Conservation (phyloP, 768 basidiomycete species). For the Trametes maxima region DNA sequence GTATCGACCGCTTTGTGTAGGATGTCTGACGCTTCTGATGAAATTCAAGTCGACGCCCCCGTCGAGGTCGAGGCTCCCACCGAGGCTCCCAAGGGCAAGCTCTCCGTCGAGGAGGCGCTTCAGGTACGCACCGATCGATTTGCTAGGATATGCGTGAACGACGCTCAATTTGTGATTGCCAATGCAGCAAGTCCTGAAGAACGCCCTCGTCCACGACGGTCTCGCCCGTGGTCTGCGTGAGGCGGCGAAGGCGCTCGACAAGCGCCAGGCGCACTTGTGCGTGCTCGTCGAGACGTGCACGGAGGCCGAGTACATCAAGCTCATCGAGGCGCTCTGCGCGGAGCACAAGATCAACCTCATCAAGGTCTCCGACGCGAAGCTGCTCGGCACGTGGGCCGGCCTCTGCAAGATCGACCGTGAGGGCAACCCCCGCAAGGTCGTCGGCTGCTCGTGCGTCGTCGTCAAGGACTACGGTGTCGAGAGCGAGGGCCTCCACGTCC, state of each 20-base stretch:
- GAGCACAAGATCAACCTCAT: slow-evolving; percentile 99
- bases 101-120: slow-evolving; percentile 94
- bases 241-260: slow-evolving; percentile 97
- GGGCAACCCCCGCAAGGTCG: slow-evolving; percentile 96
- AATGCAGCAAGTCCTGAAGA: slow-evolving; percentile 95
- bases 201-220: slow-evolving; percentile 96
- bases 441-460: slow-evolving; percentile 91
- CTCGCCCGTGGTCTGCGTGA: slow-evolving; percentile 98
- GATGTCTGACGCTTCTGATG: slow-evolving; percentile 99
- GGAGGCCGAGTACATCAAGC: slow-evolving; percentile 99
- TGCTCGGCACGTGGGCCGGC: slow-evolving; percentile 97
- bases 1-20: slow-evolving; percentile 33
- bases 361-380: slow-evolving; percentile 98
- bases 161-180: no score
- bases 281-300: slow-evolving; percentile 99
- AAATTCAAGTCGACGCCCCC: slow-evolving; percentile 70
- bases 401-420: slow-evolving; percentile 99
- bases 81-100: slow-evolving; percentile 93
- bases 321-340: slow-evolving; percentile 98
- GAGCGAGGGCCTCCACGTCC: slow-evolving; percentile 92
- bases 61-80: slow-evolving; percentile 81
- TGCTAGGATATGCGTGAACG: no score
- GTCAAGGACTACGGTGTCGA: slow-evolving; percentile 98
- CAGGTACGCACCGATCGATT: slow-evolving; percentile 57
- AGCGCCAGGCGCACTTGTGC: slow-evolving; percentile 97